Evolutionary conservation across 208 protist genomes (phyloP), one percentile per base, ranked within the genome.

Genomic region (Crithidia acanthocephali): DNA sequence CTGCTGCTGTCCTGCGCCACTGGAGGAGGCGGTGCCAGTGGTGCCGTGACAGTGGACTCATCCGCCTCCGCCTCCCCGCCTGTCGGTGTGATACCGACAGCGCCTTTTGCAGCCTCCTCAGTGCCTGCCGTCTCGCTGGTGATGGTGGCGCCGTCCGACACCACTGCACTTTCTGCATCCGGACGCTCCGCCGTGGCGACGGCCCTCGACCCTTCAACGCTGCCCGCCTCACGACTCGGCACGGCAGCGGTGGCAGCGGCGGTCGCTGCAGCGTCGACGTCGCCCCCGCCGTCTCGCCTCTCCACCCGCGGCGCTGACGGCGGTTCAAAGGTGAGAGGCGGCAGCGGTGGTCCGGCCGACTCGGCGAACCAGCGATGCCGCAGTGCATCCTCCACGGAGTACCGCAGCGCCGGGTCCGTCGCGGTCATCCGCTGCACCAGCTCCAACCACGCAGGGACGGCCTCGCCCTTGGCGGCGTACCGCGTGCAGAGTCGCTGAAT

Each of bases 341-440:
- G 75, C 50, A 73, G 52, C 25, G 61, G 60, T 10, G 69, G 69
- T 8, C 58, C 72, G 13, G 55, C 32, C 13, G 25, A 25, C 44
- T 37, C 32, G 30, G 30, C 28, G 66, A 92, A 88, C 80, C 90
- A 95, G 18, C 81, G 73, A 53, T 95, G 90, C 9, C 48, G 74
- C 40, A 86, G 71, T 27, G 93, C 88, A 28, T 88, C 80, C 55
- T 81, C 75, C 30, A 94, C 80, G 7, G 81, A 84, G 37, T 79
- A 74, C 11, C 92, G 83, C 32, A 65, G 55, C 35, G 72, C 68
- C 15, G 88, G 85, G 48, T 95, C 80, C 0, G 78, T 47, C 22
- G 65, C 57, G 3, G 93, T 71, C 86, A 97, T 95, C 11, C 52
- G 30, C 35, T 72, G 63, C 61, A 97, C 74, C 32, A 97, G 56